Evolutionary conservation across 75 land plant species (phyloP), one percentile per base, ranked within the genome.

Genomic region (Pinus albicaulis): DNA sequence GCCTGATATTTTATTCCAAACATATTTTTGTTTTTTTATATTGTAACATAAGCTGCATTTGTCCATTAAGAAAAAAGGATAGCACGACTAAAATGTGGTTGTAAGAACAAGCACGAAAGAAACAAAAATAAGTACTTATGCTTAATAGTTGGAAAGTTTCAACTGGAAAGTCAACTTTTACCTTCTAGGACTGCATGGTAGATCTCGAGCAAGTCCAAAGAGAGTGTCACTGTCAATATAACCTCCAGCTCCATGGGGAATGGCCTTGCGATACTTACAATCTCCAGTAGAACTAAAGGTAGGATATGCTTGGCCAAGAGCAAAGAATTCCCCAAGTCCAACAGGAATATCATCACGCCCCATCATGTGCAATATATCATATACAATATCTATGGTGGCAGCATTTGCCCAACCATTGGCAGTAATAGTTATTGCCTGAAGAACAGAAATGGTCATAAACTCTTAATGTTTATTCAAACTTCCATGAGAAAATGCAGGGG

Each of bases 331-430:
- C 72, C 97, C 97, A 15, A 89, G 79, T 53, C 92, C 97, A 72
- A 94, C 94, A 55, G 87, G 90, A 26, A 94, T 88, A 76, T 94
- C 97, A 63, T 94, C 97, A 7, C 97, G 88, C 10, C 97, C 97
- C 97, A 94, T 94, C 97, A 94, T 92, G 68, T 94, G 94, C 53
- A 94, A 82, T 20, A 94, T 56, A 83, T 94, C 97, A 83, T 92
- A 92, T 19, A 94, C 52, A 5, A 85, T 70, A 79, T 94, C 97
- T 80, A 94, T 89, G 11, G 97, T 88, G 59, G 94, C 97, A 25
- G 92, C 87, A 86, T 86, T 89, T 76, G 92, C 92, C 93, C 93
- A 94, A 12, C 97, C 97, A 69, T 84, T 92, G 62, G 85, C 89
- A 76, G 75, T 87, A 1, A 89, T 80, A 55, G 93, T 57, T 77